Evolutionary conservation across 768 basidiomycete genomes (phyloP), one percentile per base, ranked within the genome.

Genomic region (Tricholoma flavovirens): DNA sequence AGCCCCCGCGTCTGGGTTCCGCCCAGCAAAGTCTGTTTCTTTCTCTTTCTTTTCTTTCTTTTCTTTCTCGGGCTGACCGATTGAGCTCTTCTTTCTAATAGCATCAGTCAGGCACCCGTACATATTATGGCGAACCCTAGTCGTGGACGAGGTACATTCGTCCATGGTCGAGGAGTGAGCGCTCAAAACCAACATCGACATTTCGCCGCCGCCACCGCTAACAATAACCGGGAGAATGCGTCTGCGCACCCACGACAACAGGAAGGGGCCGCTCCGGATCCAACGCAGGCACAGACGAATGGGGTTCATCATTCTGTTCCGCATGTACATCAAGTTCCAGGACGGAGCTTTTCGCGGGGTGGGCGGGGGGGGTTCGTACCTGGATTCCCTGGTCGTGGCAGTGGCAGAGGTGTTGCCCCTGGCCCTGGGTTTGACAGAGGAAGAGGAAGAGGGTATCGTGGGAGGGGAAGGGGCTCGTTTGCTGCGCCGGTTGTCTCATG

Each of bases 51-150:
- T n/a, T n/a, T n/a, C n/a, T n/a, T n/a, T n/a, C n/a, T n/a, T n/a
- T n/a, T n/a, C n/a, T n/a, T n/a, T n/a, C n/a, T n/a, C n/a, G n/a
- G n/a, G n/a, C n/a, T 57, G 42, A 11, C 22, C 57, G 51, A 35
- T 5, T 26, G 24, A 26, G n/a, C 24, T 26, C 24, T 56, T 53
- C 40, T n/a, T n/a, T n/a, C n/a, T n/a, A n/a, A n/a, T 53, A 35
- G 22, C 22, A 56, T 21, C 57, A 72, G 69, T 36, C 54, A 62
- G 51, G 53, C 70, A 2, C 79, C 80, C 3, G 76, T 90, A 14
- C 79, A 82, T 32, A 91, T 92, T 54, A 88, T 91, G 86, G 68
- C 80, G 12, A 92, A 93, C 63, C 90, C 90, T 0, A 85, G 87
- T 66, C 76, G 82, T 53, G 74, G 77, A 42, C 71, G 71, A 21